Conservation (phyloP, 83 land plant genomes). For the Picea mariana region DNA sequence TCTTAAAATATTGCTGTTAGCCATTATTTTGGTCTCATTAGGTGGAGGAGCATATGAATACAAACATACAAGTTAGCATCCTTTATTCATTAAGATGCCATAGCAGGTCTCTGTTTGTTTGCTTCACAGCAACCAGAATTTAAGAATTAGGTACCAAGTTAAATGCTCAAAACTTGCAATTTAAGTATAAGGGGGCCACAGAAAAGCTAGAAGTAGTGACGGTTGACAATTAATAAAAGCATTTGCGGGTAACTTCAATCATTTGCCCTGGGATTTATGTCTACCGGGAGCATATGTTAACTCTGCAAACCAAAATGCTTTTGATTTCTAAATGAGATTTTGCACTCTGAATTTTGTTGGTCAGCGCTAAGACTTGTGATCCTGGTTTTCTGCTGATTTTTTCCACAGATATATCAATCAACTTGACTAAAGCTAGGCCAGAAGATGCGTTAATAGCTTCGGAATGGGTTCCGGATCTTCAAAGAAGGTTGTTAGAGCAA, state of each 20-base stretch:
- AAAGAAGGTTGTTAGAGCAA: constrained; percentile 2
- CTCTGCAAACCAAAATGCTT: neutral
- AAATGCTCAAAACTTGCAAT: too few species aligned
- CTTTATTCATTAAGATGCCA: neutral
- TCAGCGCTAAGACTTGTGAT: neutral
- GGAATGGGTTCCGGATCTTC: constrained; percentile 6
- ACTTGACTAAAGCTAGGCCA: neutral
- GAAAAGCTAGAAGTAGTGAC: too few species aligned
- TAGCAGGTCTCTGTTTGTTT: too few species aligned
- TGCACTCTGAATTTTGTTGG: neutral
- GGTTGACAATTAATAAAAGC: too few species aligned
- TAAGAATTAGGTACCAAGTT: too few species aligned
- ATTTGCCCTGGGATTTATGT: neutral
- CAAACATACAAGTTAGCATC: neutral
- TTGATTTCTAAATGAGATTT: neutral
- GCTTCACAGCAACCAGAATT: too few species aligned
- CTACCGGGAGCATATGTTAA: neutral
- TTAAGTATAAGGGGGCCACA: too few species aligned
- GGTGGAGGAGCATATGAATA: neutral
- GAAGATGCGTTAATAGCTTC: neutral
- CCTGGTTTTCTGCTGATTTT: too few species aligned
- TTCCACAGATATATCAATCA: too few species aligned
- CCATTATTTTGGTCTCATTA: neutral
- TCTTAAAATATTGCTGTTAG: neutral
- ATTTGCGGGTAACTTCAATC: too few species aligned